A percentile compares a stretch with the other conserved stretches of the same genome.
Conservation (phyloP, 2,329 filamentous ascomycete species). For the Ophiostoma fasciatum region DNA sequence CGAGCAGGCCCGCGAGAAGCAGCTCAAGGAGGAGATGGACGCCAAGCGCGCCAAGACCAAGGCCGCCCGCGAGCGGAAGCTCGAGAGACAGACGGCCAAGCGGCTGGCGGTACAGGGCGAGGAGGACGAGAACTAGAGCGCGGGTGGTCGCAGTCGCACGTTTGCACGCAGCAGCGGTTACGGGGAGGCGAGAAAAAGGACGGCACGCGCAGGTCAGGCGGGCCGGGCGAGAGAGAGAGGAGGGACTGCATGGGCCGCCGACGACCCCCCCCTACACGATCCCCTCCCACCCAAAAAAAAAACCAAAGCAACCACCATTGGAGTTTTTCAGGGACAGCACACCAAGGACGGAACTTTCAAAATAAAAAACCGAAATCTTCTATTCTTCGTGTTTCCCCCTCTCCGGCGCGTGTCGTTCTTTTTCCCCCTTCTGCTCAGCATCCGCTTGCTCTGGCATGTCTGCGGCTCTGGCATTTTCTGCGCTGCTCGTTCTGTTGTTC, state of each 20-base stretch:
- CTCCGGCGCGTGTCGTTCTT: too few species aligned
- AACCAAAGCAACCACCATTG: constrained; percentile 6
- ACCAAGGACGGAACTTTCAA: constrained; percentile 18
- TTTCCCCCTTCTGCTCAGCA: too few species aligned
- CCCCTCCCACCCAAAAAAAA: too few species aligned
- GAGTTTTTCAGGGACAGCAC: constrained; percentile 7
- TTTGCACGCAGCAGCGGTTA: too few species aligned
- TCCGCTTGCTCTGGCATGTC: too few species aligned
- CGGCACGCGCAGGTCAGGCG: not conserved
- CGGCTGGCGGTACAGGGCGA: constrained; percentile 71
- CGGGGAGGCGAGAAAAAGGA: too few species aligned
- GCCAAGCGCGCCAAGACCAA: constrained; percentile 99
- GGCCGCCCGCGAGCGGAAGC: constrained; percentile 97
- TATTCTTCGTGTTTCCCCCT: too few species aligned
- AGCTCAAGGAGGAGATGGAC: constrained; percentile 99
- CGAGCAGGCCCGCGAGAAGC: constrained; percentile 91
- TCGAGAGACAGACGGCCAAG: constrained; percentile 85
- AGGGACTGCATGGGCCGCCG: too few species aligned
- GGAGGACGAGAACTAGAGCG: constrained; percentile 33
- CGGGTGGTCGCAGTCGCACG: not conserved
- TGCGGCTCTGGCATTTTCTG: too few species aligned
- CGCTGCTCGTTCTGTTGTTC: too few species aligned
- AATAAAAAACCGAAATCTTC: constrained; percentile 31
- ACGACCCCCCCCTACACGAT: too few species aligned
- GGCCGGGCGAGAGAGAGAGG: not conserved